Percentiles rank a stretch among this genome's conserved stretches.
Evolutionary conservation across 129 eudicot species (phyloP).

Genomic region (Ambrosia trifida): DNA sequence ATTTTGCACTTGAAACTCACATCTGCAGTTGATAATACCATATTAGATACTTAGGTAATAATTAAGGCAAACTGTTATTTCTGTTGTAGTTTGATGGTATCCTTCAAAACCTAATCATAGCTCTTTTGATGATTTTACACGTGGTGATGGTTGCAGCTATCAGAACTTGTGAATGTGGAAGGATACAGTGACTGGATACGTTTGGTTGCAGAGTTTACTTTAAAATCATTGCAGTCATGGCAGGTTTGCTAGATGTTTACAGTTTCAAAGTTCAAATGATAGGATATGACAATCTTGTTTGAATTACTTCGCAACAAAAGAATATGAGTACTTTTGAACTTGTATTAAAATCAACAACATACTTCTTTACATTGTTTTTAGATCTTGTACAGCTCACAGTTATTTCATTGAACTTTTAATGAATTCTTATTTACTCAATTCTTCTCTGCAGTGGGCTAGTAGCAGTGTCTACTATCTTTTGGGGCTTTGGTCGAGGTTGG

Average conservation of each 20-base stretch:
- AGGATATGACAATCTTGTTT: constrained; percentile 14
- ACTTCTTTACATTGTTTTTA: not conserved
- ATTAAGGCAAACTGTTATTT: constrained; percentile 10
- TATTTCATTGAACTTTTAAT: not conserved
- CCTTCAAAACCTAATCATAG: constrained; percentile 6
- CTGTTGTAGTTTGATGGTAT: constrained; percentile 3
- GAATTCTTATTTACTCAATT: constrained; percentile 24
- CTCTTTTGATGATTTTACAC: constrained; percentile 11
- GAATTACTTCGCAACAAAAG: constrained; percentile 10
- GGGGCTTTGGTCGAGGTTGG: constrained; percentile 93
- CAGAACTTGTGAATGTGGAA: constrained; percentile 91
- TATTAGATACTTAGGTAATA: not conserved
- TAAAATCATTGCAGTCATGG: constrained; percentile 91
- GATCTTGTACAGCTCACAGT: constrained; percentile 8
- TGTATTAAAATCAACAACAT: not conserved
- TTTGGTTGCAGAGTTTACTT: constrained; percentile 91
- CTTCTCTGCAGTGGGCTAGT: constrained; percentile 86
- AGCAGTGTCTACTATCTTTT: constrained; percentile 94
- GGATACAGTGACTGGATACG: constrained; percentile 98
- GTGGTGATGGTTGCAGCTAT: constrained; percentile 57
- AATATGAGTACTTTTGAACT: not conserved
- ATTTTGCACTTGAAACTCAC: constrained; percentile 5
- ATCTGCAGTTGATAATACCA: not conserved
- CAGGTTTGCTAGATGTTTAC: constrained; percentile 51
- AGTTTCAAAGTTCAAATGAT: constrained; percentile 1